These are phyloP conservation scores for Albugo candida DNA, from an alignment of 352 stramenopile genomes.

Conservation along the genomic window DNA sequence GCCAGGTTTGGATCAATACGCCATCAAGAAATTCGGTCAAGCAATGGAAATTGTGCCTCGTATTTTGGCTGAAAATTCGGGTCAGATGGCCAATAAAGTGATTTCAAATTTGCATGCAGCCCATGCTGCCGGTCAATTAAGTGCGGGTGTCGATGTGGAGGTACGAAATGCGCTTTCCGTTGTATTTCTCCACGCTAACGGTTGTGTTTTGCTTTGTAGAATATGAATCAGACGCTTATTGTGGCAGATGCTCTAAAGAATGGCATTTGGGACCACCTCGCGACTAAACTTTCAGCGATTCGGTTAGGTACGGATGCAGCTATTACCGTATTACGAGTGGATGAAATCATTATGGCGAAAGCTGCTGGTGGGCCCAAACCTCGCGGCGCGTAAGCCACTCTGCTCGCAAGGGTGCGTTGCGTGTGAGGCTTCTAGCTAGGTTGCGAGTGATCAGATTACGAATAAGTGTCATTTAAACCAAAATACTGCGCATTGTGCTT, in stretches of 20 bases:
- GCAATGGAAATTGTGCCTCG: conserved; percentile 94
- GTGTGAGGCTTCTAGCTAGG: neutral
- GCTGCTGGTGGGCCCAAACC: conserved; percentile 88
- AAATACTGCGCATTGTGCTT: no score
- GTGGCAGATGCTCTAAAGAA: conserved; percentile 52
- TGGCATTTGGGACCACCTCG: conserved; percentile 86
- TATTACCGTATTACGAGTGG: conserved; percentile 96
- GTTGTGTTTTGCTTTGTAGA: conserved; percentile 14
- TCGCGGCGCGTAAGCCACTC: conserved; percentile 30
- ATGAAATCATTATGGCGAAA: conserved; percentile 99
- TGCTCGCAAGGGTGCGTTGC: no score
- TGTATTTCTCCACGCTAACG: neutral
- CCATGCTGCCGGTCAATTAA: conserved; percentile 84
- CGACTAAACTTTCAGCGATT: conserved; percentile 94
- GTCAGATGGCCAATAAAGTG: conserved; percentile 86
- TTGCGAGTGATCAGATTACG: no score
- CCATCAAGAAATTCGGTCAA: conserved; percentile 97
- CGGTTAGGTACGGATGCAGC: conserved; percentile 93
- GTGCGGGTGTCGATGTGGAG: conserved; percentile 89
- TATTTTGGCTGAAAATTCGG: conserved; percentile 96
- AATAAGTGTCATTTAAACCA: no score
- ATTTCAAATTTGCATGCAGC: conserved; percentile 88
- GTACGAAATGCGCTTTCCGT: conserved; percentile 14
- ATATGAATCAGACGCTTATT: conserved; percentile 57
- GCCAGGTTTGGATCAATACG: conserved; percentile 97